Conservation (phyloP, 768 basidiomycete genomes). For the Hericium rajendrae region DNA sequence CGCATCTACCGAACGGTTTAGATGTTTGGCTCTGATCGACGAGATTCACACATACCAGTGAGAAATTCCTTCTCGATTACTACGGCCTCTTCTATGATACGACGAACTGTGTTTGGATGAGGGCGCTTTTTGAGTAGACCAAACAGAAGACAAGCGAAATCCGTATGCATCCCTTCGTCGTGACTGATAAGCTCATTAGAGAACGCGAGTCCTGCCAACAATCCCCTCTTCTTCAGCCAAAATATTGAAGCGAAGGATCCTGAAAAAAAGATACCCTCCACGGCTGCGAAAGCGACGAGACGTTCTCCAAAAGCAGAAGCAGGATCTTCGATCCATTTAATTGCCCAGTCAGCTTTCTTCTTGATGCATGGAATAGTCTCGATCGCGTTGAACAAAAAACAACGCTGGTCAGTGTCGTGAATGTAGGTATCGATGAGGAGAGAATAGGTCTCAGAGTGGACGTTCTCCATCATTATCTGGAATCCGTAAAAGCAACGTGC, state of each 20-base stretch:
- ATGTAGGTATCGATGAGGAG: conserved; percentile 92
- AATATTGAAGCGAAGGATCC: conserved; percentile 92
- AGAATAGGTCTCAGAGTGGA: conserved; percentile 95
- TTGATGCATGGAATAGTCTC: conserved; percentile 90
- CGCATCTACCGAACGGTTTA: conserved; percentile 42
- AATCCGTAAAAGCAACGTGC: conserved; percentile 96
- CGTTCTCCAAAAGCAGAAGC: conserved; percentile 79
- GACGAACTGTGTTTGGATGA: conserved; percentile 64
- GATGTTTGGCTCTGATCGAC: conserved; percentile 5
- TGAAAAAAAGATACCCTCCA: no score
- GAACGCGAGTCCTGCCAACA: conserved; percentile 89
- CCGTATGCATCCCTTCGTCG: conserved; percentile 95
- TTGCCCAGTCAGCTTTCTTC: conserved; percentile 90
- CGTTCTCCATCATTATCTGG: conserved; percentile 98
- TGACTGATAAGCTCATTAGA: conserved; percentile 95
- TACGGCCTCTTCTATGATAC: conserved; percentile 78
- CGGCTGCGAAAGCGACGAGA: conserved; percentile 86
- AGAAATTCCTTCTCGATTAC: conserved; percentile 83
- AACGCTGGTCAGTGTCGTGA: conserved; percentile 66
- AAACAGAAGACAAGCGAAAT: conserved; percentile 89
- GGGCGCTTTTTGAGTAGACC: conserved; percentile 68
- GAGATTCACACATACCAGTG: conserved; percentile 50
- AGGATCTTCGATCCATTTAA: conserved; percentile 82
- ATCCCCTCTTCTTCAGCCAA: conserved; percentile 96
- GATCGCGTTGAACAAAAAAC: conserved; percentile 84